phyloP scores from a whole-genome alignment of 345 rosid genomes.

The Sonneratia caseolaris region DNA sequence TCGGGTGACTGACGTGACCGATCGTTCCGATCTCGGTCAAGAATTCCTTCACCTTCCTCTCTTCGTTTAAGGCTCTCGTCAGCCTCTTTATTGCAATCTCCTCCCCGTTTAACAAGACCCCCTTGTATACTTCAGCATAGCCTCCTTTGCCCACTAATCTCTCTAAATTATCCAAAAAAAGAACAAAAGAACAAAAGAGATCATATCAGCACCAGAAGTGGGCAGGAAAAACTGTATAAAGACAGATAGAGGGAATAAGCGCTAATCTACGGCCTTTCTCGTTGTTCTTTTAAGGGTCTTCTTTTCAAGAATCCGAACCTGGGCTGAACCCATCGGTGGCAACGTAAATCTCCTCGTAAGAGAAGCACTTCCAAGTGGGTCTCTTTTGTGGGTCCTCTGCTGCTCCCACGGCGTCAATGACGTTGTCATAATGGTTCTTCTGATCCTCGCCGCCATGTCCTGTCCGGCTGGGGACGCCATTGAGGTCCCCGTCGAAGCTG shows the following conservation, averaged over 20 bases:
- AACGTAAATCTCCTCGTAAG: constrained; percentile 61
- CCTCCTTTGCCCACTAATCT: constrained; percentile 79
- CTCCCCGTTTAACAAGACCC: constrained; percentile 38
- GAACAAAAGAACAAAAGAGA: not conserved
- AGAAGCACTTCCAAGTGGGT: constrained; percentile 94
- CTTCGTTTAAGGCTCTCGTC: constrained; percentile 57
- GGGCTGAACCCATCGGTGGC: constrained; percentile 65
- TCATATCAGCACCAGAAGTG: not conserved
- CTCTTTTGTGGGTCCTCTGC: constrained; percentile 22
- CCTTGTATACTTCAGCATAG: constrained; percentile 84
- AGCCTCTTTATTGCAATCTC: constrained; percentile 83
- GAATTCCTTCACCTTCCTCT: constrained; percentile 85
- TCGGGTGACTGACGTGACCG: constrained; percentile 80
- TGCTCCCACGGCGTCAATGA: constrained; percentile 15
- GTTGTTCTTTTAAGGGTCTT: too few species aligned
- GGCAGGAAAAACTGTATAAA: not conserved
- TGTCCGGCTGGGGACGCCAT: constrained; percentile 11
- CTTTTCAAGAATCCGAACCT: constrained; percentile 27
- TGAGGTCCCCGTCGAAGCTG: constrained; percentile 35
- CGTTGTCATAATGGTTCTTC: constrained; percentile 12
- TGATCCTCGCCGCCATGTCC: constrained; percentile 13
- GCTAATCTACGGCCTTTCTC: too few species aligned
- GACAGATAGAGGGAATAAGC: not conserved
- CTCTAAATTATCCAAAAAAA: not conserved
- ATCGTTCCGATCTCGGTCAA: constrained; percentile 90